Evolutionary conservation across 139 green algal species (phyloP), one percentile per base, ranked within the genome.

Genomic region (Micromonas pusilla): DNA sequence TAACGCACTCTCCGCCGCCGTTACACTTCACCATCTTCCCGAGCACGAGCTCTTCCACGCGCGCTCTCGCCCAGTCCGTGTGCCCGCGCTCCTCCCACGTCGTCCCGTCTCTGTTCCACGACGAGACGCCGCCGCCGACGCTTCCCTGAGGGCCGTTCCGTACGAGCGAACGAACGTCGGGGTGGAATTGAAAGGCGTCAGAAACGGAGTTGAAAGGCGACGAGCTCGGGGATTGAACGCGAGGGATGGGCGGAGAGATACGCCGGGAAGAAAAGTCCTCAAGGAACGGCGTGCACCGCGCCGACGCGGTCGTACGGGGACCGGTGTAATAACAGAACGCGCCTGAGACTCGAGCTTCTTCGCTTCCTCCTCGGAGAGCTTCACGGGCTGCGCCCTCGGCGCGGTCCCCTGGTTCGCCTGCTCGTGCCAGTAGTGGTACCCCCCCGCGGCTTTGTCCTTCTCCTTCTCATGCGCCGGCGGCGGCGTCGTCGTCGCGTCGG

Each of bases 361-460:
- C 23, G 37, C n/a, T 36, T 75, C 68, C 37, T 62, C 68, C 37
- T 28, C 19, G 2, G 37, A 62, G 37, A 75, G 31, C n/a, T 63
- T 60, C 65, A 52, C 33, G 26, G 65, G 26, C 65, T 4, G 3
- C 26, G 65, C 65, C 65, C 3, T 39, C 4, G 65, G 65, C 65
- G 65, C 65, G n/a, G 32, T 33, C 4, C 65, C 65, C 65, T 32
- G 26, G 65, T 72, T 72, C 20, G 63, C 63, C 3, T 63, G 26
- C 21, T 39, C 37, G 37, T 62, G 38, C 68, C 68, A 75, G 68
- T 75, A 75, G 36, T 75, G 68, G 25, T 75, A 75, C 16, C 37
- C 25, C 25, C 32, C 1, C 68, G 52, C 25, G 37, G 3, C 38
- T 28, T 75, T 75, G 36, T 68, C 62, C 26, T 68, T 68, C 62